Evolutionary conservation across 73 alveolate species (phyloP).

Genomic region (Diophrys appendiculata): DNA sequence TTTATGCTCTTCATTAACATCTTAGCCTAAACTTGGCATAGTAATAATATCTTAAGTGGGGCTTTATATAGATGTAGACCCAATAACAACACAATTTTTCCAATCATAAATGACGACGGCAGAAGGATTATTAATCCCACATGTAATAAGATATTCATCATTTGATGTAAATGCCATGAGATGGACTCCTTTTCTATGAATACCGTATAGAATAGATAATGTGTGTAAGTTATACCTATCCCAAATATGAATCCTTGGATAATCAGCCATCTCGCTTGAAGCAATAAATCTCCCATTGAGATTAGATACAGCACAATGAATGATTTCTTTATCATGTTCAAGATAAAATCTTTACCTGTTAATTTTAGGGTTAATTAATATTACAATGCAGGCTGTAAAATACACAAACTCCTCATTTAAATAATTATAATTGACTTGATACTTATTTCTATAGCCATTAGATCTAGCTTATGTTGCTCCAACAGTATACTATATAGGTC

Average conservation of each 20-base stretch:
- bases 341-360: constrained; percentile 85
- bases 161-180: constrained; percentile 67
- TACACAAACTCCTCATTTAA: constrained; percentile 79
- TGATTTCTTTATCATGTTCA: constrained; percentile 90
- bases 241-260: constrained; percentile 94
- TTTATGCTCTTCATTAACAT: constrained; percentile 57
- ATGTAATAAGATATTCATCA: constrained; percentile 77
- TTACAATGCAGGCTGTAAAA: constrained; percentile 86
- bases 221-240: constrained; percentile 85
- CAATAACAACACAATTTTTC: constrained; percentile 65
- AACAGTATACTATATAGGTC: constrained; percentile 78
- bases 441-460: constrained; percentile 60
- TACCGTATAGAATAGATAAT: constrained; percentile 75
- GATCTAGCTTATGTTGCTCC: constrained; percentile 64
- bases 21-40: constrained; percentile 54
- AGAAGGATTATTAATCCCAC: constrained; percentile 78
- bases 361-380: constrained; percentile 78
- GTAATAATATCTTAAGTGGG: constrained; percentile 62
- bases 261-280: constrained; percentile 78
- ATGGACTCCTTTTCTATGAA: constrained; percentile 85
- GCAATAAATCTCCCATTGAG: constrained; percentile 86
- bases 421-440: constrained; percentile 20
- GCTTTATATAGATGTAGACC: constrained; percentile 55
- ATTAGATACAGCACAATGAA: constrained; percentile 82
- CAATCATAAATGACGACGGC: constrained; percentile 85